Percentiles rank a stretch among this genome's conserved stretches.
Conservation (phyloP, 1,284 basidiomycete species). For the Ceratobasidium sp. region DNA sequence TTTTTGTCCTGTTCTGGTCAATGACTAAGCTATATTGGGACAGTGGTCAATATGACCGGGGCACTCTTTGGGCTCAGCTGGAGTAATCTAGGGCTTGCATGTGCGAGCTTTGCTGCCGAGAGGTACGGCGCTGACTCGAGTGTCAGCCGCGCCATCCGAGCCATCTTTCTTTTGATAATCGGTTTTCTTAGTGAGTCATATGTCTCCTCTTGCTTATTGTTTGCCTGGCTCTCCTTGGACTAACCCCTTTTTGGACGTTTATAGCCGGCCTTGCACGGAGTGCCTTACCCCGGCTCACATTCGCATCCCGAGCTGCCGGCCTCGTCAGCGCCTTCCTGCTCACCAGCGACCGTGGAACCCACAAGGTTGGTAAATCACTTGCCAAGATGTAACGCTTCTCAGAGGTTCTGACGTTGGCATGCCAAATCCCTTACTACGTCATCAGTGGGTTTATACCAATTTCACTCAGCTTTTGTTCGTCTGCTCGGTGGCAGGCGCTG, state of each 20-base stretch:
- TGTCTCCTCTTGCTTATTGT: neutral
- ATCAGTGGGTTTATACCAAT: constrained; percentile 26
- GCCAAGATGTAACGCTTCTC: neutral
- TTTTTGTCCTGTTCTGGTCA: neutral
- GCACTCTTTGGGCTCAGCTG: constrained; percentile 56
- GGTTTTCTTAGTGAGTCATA: constrained; percentile 54
- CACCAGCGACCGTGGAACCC: constrained; percentile 52
- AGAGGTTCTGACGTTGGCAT: neutral
- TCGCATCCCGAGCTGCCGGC: constrained; percentile 58
- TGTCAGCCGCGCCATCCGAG: constrained; percentile 52
- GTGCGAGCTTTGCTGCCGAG: constrained; percentile 49
- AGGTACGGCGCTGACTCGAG: constrained; percentile 45
- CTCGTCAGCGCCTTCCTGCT: constrained; percentile 59
- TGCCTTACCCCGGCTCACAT: constrained; percentile 56
- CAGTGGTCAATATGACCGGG: constrained; percentile 55
- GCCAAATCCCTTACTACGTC: neutral
- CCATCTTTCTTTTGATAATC: constrained; percentile 54
- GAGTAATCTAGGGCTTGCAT: constrained; percentile 56
- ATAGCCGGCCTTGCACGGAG: constrained; percentile 58
- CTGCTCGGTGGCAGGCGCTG: constrained; percentile 17
- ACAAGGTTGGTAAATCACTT: constrained; percentile 48
- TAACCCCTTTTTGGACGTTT: neutral
- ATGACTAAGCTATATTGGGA: neutral
- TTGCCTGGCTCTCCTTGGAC: neutral
- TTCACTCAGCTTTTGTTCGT: constrained; percentile 31